A percentile compares a stretch with the other conserved stretches of the same genome.
Conservation (phyloP, 495 filamentous ascomycete genomes). For the Aspergillus nidulans region DNA sequence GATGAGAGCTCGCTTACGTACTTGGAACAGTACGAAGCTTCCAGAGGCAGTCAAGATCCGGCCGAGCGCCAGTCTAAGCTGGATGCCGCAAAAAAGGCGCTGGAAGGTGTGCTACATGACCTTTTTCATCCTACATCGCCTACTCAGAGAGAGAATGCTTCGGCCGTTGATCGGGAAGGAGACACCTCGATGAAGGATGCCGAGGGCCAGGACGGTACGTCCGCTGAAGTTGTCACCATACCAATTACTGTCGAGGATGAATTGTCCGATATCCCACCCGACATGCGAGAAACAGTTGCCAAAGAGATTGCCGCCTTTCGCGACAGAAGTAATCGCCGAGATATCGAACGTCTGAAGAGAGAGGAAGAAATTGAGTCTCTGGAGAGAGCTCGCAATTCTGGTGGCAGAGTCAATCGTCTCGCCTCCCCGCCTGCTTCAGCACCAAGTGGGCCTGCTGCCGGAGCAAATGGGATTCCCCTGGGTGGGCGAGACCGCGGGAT, state of each 20-base stretch:
- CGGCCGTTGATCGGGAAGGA: slow-evolving; percentile 54
- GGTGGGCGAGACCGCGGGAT: slow-evolving; percentile 71
- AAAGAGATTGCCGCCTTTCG: slow-evolving; percentile 92
- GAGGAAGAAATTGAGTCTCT: slow-evolving; percentile 91
- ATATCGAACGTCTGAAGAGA: slow-evolving; percentile 77
- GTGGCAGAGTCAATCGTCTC: slow-evolving; percentile 61
- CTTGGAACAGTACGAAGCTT: slow-evolving; percentile 71
- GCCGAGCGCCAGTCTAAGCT: slow-evolving; percentile 62
- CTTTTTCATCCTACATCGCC: slow-evolving; percentile 64
- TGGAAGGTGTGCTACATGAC: slow-evolving; percentile 63
- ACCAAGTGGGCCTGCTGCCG: slow-evolving; percentile 67
- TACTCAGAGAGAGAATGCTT: slow-evolving; percentile 45
- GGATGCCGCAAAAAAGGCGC: slow-evolving; percentile 57
- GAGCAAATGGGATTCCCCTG: slow-evolving; percentile 77
- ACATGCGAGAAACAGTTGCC: slow-evolving; percentile 95
- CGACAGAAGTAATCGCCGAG: slow-evolving; percentile 79
- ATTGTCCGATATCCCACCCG: slow-evolving; percentile 88
- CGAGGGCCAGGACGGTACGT: slow-evolving; percentile 46
- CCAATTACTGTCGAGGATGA: slow-evolving; percentile 89
- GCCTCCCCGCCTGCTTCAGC: slow-evolving; percentile 63
- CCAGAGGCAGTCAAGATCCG: slow-evolving; percentile 60
- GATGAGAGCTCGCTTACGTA: slow-evolving; percentile 77
- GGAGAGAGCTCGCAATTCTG: slow-evolving; percentile 70
- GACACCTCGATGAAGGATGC: slow-evolving; percentile 69
- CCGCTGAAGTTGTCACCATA: slow-evolving; percentile 83